phyloP scores from a whole-genome alignment of 345 rosid genomes.

The Citrus mangshanensis region DNA sequence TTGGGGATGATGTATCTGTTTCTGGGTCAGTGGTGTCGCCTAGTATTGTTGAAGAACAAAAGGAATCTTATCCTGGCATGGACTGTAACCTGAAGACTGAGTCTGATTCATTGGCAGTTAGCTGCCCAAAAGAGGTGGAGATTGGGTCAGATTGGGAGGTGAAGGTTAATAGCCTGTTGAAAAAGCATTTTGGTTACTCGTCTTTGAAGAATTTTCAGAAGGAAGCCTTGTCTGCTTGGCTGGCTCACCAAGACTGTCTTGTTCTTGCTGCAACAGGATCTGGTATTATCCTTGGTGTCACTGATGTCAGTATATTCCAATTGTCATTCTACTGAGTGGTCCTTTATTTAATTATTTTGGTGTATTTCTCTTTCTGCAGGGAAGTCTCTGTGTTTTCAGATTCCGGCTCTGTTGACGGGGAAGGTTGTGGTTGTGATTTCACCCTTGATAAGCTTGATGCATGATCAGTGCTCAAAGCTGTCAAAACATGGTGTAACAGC shows the following conservation, averaged over 20 bases:
- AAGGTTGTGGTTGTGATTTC: constrained; percentile 83
- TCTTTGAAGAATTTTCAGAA: constrained; percentile 71
- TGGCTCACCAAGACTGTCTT: constrained; percentile 69
- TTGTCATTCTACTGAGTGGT: background rate
- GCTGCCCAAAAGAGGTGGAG: constrained; percentile 29
- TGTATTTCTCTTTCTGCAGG: constrained; percentile 42
- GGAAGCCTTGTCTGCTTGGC: constrained; percentile 78
- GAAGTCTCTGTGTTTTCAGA: constrained; percentile 86
- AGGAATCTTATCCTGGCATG: constrained; percentile 2
- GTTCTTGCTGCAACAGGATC: constrained; percentile 94
- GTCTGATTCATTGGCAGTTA: constrained; percentile 17
- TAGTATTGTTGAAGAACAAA: constrained; percentile 16
- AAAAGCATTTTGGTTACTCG: constrained; percentile 55
- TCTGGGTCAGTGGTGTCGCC: constrained; percentile 24
- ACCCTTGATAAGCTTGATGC: constrained; percentile 94
- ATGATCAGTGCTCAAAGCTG: constrained; percentile 84
- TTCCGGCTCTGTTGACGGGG: constrained; percentile 79
- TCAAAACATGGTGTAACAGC: constrained; percentile 76
- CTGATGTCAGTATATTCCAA: background rate
- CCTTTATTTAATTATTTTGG: background rate
- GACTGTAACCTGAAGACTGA: constrained; percentile 10
- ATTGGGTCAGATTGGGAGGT: constrained; percentile 55
- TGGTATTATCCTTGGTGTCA: constrained; percentile 38
- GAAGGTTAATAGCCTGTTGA: constrained; percentile 42
- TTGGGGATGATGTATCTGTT: constrained; percentile 14